Evolutionary conservation across 73 alveolate genomes (phyloP).

Genomic region (Tetrahymena borealis): DNA sequence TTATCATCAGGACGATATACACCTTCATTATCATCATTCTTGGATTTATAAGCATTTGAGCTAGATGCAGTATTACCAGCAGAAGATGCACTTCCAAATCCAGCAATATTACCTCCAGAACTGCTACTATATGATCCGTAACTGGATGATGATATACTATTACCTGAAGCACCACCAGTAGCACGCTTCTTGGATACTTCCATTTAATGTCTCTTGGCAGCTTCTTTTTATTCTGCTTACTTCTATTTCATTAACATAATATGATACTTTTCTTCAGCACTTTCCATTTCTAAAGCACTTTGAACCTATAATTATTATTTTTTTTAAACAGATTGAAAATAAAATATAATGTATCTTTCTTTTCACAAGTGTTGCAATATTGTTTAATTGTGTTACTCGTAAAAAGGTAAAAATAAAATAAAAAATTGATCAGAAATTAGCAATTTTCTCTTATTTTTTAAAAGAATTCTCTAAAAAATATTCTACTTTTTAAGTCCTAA

Average conservation of each 20-base stretch:
- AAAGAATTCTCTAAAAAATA: too few relatives aligned
- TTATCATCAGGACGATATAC: neutral
- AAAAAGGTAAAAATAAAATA: neutral
- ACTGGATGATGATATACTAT: neutral
- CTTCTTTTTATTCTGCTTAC: neutral
- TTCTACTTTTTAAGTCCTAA: too few relatives aligned
- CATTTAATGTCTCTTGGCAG: neutral
- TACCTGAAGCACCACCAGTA: neutral
- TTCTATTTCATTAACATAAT: conserved; percentile 37
- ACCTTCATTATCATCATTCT: neutral
- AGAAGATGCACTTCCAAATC: neutral
- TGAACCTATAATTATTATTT: conserved; percentile 40
- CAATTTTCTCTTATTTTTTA: neutral
- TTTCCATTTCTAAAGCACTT: conserved; percentile 90
- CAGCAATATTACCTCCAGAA: neutral
- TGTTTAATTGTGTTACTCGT: neutral
- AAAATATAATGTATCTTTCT: neutral
- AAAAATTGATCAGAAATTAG: neutral
- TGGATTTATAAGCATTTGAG: neutral
- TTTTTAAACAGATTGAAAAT: neutral
- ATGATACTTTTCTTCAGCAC: conserved; percentile 87
- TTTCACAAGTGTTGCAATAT: neutral
- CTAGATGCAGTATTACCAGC: neutral
- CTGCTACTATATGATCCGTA: neutral
- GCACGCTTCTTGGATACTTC: neutral